These are phyloP conservation scores for Knufia petricola DNA, from an alignment of 2,329 filamentous ascomycete species.

Conservation along the genomic window DNA sequence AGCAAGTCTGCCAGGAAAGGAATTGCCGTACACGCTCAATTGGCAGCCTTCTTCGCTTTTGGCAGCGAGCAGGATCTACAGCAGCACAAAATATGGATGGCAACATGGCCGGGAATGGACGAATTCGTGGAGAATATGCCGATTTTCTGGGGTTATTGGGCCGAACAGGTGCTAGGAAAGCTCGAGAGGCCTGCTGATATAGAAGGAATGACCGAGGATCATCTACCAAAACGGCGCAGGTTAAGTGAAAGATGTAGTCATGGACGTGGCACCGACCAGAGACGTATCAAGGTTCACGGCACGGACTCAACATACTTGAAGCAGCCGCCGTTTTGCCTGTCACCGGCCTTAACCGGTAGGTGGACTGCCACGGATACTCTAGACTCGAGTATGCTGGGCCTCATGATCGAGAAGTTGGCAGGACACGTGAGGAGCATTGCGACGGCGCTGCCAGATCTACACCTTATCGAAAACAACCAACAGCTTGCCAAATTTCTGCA, in stretches of 20 bases:
- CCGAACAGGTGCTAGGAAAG: not conserved
- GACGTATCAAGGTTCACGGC: not conserved
- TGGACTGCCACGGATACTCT: not conserved
- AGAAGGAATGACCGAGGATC: not conserved
- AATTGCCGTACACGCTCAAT: constrained; percentile 15
- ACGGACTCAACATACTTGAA: not conserved
- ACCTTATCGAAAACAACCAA: not conserved
- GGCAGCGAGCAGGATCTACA: constrained; percentile 9
- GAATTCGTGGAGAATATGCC: constrained; percentile 15
- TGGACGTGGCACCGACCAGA: not conserved
- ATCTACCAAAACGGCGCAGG: not conserved
- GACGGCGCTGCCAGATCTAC: not conserved
- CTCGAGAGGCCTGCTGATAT: not conserved
- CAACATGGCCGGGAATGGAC: constrained; percentile 15
- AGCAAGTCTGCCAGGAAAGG: constrained; percentile 7
- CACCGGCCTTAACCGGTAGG: not conserved
- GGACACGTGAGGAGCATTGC: not conserved
- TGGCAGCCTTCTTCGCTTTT: constrained; percentile 17
- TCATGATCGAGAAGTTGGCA: not conserved
- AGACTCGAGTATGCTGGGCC: not conserved
- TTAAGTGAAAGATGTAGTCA: not conserved
- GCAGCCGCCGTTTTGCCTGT: not conserved
- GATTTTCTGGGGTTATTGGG: constrained; percentile 14
- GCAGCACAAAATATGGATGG: constrained; percentile 12
- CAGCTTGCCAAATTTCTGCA: constrained; percentile 12